Conservation (phyloP, 1,284 basidiomycete genomes). For the Austroboletus niveus region DNA sequence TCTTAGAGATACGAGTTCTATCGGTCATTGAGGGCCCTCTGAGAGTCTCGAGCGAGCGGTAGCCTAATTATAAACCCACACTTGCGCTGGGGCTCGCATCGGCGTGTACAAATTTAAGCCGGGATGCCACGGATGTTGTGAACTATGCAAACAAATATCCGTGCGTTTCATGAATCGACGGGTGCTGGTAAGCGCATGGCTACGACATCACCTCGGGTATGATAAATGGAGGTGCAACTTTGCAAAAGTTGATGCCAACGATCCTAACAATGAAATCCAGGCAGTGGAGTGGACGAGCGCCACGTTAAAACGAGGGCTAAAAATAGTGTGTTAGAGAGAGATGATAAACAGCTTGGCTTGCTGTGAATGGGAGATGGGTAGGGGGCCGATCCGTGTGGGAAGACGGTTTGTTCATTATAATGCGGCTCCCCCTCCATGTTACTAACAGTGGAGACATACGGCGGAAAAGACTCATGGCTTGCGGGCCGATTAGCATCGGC, state of each 20-base stretch:
- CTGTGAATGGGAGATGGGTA: neutral
- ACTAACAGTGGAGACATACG: slow-evolving; percentile 18
- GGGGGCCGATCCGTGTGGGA: neutral
- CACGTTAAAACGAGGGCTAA: slow-evolving; percentile 1
- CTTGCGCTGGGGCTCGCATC: neutral
- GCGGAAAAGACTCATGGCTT: slow-evolving; percentile 24
- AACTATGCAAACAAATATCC: neutral
- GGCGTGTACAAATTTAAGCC: neutral
- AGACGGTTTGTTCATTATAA: neutral
- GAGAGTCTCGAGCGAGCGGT: too few relatives aligned
- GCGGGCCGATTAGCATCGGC: slow-evolving; percentile 24
- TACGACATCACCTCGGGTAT: too few relatives aligned
- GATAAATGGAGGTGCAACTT: too few relatives aligned
- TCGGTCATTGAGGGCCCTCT: neutral
- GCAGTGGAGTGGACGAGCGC: neutral
- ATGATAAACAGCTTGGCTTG: neutral
- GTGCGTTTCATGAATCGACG: neutral
- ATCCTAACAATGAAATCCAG: neutral
- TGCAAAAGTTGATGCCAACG: too few relatives aligned
- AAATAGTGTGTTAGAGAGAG: neutral
- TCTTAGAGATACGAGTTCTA: neutral
- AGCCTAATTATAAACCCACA: slow-evolving; percentile 5
- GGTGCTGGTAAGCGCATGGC: neutral
- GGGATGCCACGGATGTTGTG: slow-evolving; percentile 1
- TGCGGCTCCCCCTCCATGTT: neutral